phyloP scores from a whole-genome alignment of 140 eudicot genomes.

The Flaveria floridana region DNA sequence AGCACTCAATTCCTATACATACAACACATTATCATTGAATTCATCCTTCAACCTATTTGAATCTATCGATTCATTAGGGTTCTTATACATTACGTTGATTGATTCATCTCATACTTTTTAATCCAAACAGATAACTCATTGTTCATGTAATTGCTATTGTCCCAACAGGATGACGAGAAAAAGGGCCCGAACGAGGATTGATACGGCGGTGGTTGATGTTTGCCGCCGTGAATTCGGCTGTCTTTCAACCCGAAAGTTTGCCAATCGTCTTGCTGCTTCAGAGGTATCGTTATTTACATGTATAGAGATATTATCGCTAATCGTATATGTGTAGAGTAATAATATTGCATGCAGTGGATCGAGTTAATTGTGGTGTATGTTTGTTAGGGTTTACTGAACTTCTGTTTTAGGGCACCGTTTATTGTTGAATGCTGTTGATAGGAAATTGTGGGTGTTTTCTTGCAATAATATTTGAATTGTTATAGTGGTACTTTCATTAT shows the following conservation, averaged over 20 bases:
- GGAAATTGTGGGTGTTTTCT: neutral
- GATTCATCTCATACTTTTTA: slow-evolving; percentile 6
- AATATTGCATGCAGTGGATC: neutral
- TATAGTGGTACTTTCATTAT: neutral
- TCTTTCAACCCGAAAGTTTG: slow-evolving; percentile 62
- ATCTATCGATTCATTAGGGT: neutral
- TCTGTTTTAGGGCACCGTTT: slow-evolving; percentile 14
- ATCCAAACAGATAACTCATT: neutral
- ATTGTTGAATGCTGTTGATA: slow-evolving; percentile 5
- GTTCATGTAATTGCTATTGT: slow-evolving; percentile 2
- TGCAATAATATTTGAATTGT: too few species aligned
- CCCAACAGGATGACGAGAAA: slow-evolving; percentile 40
- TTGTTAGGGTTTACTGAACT: slow-evolving; percentile 11
- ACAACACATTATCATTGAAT: neutral
- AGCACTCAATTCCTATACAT: slow-evolving; percentile 15
- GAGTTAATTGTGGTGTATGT: neutral
- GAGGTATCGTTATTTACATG: slow-evolving; percentile 41
- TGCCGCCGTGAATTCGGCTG: slow-evolving; percentile 78
- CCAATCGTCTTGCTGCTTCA: slow-evolving; percentile 74
- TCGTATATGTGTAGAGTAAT: neutral
- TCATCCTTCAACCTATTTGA: neutral
- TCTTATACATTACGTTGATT: neutral
- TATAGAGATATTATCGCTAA: neutral
- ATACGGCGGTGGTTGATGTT: slow-evolving; percentile 61
- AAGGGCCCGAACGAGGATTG: slow-evolving; percentile 44